phyloP scores from a whole-genome alignment of 306 rosid genomes.

The Glycine soja region DNA sequence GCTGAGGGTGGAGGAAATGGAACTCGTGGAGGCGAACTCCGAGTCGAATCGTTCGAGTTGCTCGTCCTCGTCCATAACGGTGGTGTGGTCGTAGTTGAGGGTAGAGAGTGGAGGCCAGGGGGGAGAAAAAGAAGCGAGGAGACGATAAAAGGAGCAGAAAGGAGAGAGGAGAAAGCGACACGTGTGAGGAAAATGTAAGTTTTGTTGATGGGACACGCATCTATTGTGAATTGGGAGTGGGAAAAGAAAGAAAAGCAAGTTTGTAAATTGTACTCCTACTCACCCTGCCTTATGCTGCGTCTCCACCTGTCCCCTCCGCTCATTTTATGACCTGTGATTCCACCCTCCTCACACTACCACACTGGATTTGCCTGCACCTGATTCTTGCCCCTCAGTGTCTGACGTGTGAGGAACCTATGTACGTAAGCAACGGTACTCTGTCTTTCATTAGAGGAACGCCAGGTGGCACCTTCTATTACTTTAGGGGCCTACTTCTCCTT shows the following conservation, averaged over 20 bases:
- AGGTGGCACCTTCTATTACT: slow-evolving; percentile 46
- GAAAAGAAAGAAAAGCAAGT: slow-evolving; percentile 27
- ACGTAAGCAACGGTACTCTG: slow-evolving; percentile 44
- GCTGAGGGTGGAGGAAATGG: slow-evolving; percentile 56
- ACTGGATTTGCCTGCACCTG: neutral
- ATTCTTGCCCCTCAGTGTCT: neutral
- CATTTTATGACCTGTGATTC: neutral
- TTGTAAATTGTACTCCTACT: slow-evolving; percentile 43
- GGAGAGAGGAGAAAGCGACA: slow-evolving; percentile 56
- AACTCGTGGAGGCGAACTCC: slow-evolving; percentile 46
- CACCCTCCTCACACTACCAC: neutral
- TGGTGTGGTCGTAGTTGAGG: neutral
- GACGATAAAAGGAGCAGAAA: slow-evolving; percentile 55
- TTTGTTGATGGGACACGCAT: slow-evolving; percentile 69
- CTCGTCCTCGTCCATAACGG: slow-evolving; percentile 45
- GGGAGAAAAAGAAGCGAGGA: neutral
- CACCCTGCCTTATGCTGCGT: slow-evolving; percentile 44
- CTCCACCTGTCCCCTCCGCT: slow-evolving; percentile 52
- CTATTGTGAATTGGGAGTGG: slow-evolving; percentile 44
- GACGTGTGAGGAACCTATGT: slow-evolving; percentile 48
- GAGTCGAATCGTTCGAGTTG: slow-evolving; percentile 62
- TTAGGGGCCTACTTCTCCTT: slow-evolving; percentile 38
- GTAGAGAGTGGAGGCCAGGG: neutral
- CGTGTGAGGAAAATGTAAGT: slow-evolving; percentile 60
- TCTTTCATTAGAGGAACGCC: slow-evolving; percentile 36